These are phyloP conservation scores for Silene vulgaris DNA, from an alignment of 179 eudicot genomes.

Conservation along the genomic window DNA sequence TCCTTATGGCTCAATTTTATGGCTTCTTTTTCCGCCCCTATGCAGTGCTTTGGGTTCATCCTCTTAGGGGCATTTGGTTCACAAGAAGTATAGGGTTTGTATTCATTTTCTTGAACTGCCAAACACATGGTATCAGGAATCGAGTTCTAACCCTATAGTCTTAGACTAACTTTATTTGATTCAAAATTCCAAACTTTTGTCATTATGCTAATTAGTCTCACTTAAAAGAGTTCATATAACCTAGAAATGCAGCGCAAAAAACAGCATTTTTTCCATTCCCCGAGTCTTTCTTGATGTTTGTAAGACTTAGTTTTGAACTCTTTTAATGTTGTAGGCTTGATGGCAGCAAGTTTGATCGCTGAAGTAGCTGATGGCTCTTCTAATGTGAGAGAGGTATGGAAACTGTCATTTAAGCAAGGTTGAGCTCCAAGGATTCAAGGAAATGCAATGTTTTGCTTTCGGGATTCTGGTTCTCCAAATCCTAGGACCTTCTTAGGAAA, in stretches of 20 bases:
- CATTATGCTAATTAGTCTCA: neutral
- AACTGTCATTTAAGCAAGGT: constrained; percentile 30
- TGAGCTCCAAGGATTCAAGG: neutral
- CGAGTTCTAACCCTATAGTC: too few relatives aligned
- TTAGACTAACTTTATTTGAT: too few relatives aligned
- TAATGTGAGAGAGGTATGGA: constrained; percentile 39
- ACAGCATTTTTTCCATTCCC: neutral
- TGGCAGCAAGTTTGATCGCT: constrained; percentile 30
- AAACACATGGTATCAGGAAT: too few relatives aligned
- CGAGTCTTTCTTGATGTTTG: neutral
- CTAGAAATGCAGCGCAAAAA: neutral
- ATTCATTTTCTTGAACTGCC: too few relatives aligned
- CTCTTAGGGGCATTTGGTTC: neutral
- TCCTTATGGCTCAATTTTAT: neutral
- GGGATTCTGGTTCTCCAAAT: too few relatives aligned
- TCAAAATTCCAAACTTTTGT: too few relatives aligned
- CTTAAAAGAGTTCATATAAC: neutral
- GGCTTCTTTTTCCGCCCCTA: neutral
- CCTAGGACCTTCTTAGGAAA: too few relatives aligned
- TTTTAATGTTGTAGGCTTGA: constrained; percentile 27
- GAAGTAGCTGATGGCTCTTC: constrained; percentile 40
- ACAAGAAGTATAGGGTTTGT: too few relatives aligned
- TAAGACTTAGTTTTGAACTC: constrained; percentile 9
- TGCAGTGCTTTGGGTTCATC: neutral
- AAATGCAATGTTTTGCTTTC: neutral